Conservation (phyloP, 2,329 filamentous ascomycete genomes). For the Colletotrichum tamarilloi region DNA sequence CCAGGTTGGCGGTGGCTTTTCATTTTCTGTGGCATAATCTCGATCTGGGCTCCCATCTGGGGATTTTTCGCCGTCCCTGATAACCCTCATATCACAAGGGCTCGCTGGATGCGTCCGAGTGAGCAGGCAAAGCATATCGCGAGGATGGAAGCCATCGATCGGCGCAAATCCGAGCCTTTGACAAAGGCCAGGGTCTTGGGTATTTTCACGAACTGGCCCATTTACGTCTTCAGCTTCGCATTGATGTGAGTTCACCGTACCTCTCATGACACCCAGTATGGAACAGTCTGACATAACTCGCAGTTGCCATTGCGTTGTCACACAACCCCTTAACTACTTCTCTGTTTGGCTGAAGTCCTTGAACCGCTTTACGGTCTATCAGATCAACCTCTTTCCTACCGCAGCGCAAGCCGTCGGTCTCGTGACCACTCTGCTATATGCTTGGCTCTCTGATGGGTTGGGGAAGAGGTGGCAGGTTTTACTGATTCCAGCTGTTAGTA, state of each 20-base stretch:
- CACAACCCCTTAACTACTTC: not conserved
- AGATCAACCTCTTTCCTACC: not conserved
- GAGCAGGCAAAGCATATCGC: not conserved
- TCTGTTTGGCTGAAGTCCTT: not conserved
- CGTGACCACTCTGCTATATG: not conserved
- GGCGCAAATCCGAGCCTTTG: not conserved
- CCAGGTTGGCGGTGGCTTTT: conserved; percentile 52
- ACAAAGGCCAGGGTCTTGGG: not conserved
- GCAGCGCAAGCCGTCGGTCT: not conserved
- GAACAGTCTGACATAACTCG: not conserved
- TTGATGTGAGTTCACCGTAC: not conserved
- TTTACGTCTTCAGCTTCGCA: not conserved
- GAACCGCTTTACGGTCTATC: not conserved
- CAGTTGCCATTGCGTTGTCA: not conserved
- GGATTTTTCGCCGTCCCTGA: conserved; percentile 38
- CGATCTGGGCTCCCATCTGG: conserved; percentile 37
- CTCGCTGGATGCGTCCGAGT: not conserved
- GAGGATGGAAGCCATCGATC: not conserved
- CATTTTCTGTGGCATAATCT: conserved; percentile 48
- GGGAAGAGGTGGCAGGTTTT: not conserved
- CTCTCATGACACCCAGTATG: no score
- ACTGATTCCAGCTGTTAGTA: not conserved
- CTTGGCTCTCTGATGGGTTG: not conserved
- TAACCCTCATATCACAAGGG: not conserved
- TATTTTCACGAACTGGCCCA: not conserved